These are phyloP conservation scores for Ophiocordyceps australis DNA, from an alignment of 2,329 filamentous ascomycete species.

Conservation along the genomic window DNA sequence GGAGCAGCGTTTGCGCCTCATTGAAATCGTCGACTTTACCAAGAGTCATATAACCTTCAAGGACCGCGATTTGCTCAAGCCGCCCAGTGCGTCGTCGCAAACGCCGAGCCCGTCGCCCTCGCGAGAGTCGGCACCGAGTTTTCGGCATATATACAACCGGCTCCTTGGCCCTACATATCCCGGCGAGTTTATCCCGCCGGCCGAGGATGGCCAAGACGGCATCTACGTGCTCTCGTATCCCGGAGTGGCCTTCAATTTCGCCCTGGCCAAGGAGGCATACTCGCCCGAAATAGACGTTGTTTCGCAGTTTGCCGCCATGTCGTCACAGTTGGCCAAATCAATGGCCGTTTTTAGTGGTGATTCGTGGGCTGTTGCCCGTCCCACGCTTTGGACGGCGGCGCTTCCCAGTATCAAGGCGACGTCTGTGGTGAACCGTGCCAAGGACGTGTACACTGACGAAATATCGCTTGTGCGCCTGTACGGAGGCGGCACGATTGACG, in stretches of 20 bases:
- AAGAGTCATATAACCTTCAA: conserved; percentile 73
- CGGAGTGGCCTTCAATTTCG: conserved; percentile 84
- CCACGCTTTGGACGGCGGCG: conserved; percentile 55
- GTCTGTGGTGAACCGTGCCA: conserved; percentile 48
- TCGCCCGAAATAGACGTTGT: conserved; percentile 68
- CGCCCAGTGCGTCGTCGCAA: conserved; percentile 20
- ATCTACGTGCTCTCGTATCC: conserved; percentile 89
- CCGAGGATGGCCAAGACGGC: conserved; percentile 36
- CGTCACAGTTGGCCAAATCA: conserved; percentile 57
- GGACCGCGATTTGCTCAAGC: conserved; percentile 59
- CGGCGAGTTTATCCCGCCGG: conserved; percentile 69
- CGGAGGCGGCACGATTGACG: conserved; percentile 60
- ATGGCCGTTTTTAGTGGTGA: conserved; percentile 85
- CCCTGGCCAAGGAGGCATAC: conserved; percentile 56
- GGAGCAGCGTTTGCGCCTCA: conserved; percentile 76
- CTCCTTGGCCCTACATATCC: conserved; percentile 89
- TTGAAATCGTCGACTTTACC: conserved; percentile 82
- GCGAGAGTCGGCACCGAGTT: conserved; percentile 37
- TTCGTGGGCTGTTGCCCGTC: conserved; percentile 75
- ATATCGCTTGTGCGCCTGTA: conserved; percentile 64
- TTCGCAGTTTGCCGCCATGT: conserved; percentile 61
- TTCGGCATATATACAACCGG: conserved; percentile 80
- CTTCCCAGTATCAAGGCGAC: conserved; percentile 60
- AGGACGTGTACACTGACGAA: conserved; percentile 74
- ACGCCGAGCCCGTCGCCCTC: conserved; percentile 14